Conservation (phyloP, 441 rosid species). For the Raphanus hybrid region DNA sequence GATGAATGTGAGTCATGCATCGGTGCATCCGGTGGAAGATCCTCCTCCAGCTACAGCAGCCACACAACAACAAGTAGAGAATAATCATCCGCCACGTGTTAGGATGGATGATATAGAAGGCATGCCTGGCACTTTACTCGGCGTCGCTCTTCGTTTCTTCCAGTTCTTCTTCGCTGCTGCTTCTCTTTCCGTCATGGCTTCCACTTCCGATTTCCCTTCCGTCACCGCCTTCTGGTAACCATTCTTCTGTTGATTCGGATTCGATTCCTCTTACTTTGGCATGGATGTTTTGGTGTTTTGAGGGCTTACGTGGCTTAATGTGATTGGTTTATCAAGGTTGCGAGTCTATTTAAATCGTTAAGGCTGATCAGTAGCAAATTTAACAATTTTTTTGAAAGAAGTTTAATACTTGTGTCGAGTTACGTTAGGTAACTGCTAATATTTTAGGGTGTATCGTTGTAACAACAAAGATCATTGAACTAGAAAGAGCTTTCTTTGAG, state of each 20-base stretch:
- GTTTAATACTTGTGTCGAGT: background rate
- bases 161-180: constrained; percentile 66
- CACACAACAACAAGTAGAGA: constrained; percentile 41
- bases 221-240: constrained; percentile 70
- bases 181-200: constrained; percentile 72
- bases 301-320: background rate
- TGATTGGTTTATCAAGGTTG: constrained; percentile 1
- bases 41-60: constrained; percentile 56
- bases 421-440: background rate
- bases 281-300: background rate
- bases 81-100: constrained; percentile 54
- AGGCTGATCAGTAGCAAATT: background rate
- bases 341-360: background rate
- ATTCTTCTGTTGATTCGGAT: background rate
- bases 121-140: constrained; percentile 85
- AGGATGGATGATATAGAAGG: constrained; percentile 89
- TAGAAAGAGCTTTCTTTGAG: constrained; percentile 9
- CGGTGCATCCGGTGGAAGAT: constrained; percentile 90
- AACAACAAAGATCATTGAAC: background rate
- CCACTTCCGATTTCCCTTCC: constrained; percentile 73
- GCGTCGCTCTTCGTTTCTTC: constrained; percentile 65
- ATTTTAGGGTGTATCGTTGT: background rate
- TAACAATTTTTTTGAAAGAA: background rate
- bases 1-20: constrained; percentile 70
- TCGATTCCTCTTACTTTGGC: background rate